Percentiles rank a stretch among this genome's conserved stretches.
These are phyloP conservation scores for Picea abies DNA, from an alignment of 83 land plant species.

Conservation along the genomic window DNA sequence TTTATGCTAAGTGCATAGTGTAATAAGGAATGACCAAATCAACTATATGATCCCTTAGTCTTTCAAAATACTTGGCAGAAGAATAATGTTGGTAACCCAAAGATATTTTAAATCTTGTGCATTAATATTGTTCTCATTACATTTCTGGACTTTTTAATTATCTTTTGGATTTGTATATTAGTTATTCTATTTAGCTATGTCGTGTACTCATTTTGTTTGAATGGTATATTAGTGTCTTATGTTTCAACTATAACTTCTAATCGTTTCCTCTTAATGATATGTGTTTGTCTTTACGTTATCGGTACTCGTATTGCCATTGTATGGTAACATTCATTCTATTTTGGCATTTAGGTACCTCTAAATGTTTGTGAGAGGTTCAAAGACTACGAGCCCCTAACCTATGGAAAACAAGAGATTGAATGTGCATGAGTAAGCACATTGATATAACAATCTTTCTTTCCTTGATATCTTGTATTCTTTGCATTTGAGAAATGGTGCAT, in stretches of 20 bases:
- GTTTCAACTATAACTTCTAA: not conserved
- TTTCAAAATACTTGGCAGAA: no score
- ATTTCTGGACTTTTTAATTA: not conserved
- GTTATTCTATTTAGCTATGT: not conserved
- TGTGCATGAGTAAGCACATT: constrained; percentile 82
- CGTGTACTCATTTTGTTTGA: not conserved
- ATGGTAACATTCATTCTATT: not conserved
- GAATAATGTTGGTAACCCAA: not conserved
- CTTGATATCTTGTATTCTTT: not conserved
- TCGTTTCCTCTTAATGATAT: not conserved
- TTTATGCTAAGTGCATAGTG: no score
- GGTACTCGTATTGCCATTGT: not conserved
- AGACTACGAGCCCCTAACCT: constrained; percentile 76
- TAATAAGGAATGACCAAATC: no score
- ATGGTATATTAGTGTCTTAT: not conserved
- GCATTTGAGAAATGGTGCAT: not conserved
- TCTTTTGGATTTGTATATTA: not conserved
- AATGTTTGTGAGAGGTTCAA: constrained; percentile 87
- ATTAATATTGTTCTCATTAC: not conserved
- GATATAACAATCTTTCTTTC: not conserved
- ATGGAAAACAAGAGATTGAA: constrained; percentile 76
- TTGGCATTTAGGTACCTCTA: constrained; percentile 67
- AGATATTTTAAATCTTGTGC: not conserved
- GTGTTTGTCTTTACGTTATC: not conserved
- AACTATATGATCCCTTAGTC: no score